Evolutionary conservation across 179 eudicot species (phyloP).

Genomic region (Spinacia oleracea): DNA sequence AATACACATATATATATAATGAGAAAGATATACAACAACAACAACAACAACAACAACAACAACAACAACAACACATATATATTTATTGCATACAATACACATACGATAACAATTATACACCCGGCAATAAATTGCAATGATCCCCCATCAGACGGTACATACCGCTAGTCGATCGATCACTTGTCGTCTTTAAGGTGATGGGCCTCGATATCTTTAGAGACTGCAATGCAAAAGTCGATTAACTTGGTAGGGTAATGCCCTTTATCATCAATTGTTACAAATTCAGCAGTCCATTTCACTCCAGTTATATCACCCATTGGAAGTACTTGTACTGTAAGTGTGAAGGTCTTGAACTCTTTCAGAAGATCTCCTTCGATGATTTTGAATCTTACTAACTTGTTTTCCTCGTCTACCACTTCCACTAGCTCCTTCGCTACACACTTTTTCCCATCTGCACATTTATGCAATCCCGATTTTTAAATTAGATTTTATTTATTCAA

Average conservation of each 20-base stretch:
- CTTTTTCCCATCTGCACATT: constrained; percentile 15
- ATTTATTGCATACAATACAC: background rate
- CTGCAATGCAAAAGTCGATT: constrained; percentile 1
- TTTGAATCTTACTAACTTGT: constrained; percentile 6
- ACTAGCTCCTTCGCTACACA: constrained; percentile 9
- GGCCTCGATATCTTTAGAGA: constrained; percentile 5
- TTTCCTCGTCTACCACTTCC: background rate
- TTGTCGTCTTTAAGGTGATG: background rate
- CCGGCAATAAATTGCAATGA: too few species aligned
- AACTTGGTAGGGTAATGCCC: constrained; percentile 18
- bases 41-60: too few species aligned
- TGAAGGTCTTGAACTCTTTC: background rate
- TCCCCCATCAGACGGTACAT: too few species aligned
- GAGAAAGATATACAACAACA: too few species aligned
- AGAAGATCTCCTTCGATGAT: constrained; percentile 13
- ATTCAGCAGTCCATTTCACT: constrained; percentile 4
- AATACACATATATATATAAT: too few species aligned
- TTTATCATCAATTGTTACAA: background rate
- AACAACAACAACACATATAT: too few species aligned
- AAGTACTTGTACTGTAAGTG: background rate
- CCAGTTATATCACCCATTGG: background rate
- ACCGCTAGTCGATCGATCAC: background rate
- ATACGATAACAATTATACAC: too few species aligned
- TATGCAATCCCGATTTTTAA: too few species aligned
- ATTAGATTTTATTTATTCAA: too few species aligned